phyloP scores from a whole-genome alignment of 192 early-diverging fungal genomes.

The Coemansia sp. region DNA sequence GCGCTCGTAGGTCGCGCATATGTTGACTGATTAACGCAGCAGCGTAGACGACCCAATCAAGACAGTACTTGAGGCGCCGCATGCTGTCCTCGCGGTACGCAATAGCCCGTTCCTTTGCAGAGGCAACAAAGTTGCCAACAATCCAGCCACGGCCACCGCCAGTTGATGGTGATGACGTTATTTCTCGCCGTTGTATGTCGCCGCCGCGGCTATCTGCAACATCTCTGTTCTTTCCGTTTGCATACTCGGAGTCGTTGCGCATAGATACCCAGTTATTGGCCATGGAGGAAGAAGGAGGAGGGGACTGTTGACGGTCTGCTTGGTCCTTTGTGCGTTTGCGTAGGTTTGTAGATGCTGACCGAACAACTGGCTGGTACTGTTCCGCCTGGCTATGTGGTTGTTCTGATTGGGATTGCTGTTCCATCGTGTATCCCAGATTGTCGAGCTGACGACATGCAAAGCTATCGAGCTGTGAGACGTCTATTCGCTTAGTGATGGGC shows the following conservation, averaged over 20 bases:
- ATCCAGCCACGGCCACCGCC: slow-evolving; percentile 13
- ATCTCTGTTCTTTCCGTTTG: neutral
- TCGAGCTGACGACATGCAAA: slow-evolving; percentile 79
- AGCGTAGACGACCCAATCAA: slow-evolving; percentile 86
- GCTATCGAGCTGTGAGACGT: slow-evolving; percentile 68
- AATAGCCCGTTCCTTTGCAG: slow-evolving; percentile 59
- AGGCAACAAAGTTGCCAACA: slow-evolving; percentile 35
- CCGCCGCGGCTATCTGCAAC: neutral
- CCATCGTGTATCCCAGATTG: slow-evolving; percentile 45
- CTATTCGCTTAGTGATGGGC: slow-evolving; percentile 73
- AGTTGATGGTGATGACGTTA: neutral
- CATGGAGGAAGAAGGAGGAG: no score
- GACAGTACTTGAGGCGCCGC: slow-evolving; percentile 83
- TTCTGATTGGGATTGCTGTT: neutral
- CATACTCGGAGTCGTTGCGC: neutral
- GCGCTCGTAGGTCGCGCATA: slow-evolving; percentile 60
- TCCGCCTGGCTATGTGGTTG: neutral
- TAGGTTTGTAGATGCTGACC: slow-evolving; percentile 4
- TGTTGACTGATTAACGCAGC: slow-evolving; percentile 70
- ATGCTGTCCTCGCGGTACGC: slow-evolving; percentile 88
- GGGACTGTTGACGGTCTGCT: slow-evolving; percentile 5
- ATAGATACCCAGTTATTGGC: neutral
- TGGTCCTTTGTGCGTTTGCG: slow-evolving; percentile 49
- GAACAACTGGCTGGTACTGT: neutral
- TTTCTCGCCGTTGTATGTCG: neutral